Conservation (phyloP, 2,329 filamentous ascomycete genomes). For the Zalaria obscura region DNA sequence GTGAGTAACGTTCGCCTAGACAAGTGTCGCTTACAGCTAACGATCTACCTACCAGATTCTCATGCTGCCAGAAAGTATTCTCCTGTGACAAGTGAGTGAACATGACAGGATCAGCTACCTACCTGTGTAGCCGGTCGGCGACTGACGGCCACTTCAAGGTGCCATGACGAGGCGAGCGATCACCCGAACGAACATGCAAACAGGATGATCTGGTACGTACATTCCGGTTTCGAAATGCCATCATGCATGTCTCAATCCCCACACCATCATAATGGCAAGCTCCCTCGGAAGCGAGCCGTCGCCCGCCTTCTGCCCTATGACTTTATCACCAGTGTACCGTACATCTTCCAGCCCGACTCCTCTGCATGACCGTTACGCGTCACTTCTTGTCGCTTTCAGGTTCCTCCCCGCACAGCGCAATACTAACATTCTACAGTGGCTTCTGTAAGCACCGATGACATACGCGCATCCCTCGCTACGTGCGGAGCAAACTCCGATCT, state of each 20-base stretch:
- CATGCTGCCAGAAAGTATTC: constrained; percentile 42
- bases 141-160: constrained; percentile 28
- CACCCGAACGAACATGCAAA: constrained; percentile 72
- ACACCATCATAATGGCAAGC: not conserved
- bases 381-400: too few species aligned
- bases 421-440: too few species aligned
- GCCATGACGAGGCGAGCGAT: constrained; percentile 57
- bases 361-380: too few species aligned
- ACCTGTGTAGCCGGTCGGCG: not conserved
- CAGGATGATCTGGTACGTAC: constrained; percentile 57
- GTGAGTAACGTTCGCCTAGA: constrained; percentile 15
- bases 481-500: too few species aligned
- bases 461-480: too few species aligned
- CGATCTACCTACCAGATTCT: constrained; percentile 27
- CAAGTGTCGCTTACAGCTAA: constrained; percentile 3
- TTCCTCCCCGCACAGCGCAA: too few species aligned
- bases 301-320: too few species aligned
- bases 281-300: too few species aligned
- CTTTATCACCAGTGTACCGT: too few species aligned
- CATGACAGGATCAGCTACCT: too few species aligned
- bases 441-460: too few species aligned
- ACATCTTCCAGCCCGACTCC: too few species aligned
- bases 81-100: constrained; percentile 29
- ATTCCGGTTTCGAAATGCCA: not conserved
- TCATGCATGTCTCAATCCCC: not conserved